Evolutionary conservation across 768 basidiomycete genomes (phyloP).

Genomic region (Boletus vinaceobasis): DNA sequence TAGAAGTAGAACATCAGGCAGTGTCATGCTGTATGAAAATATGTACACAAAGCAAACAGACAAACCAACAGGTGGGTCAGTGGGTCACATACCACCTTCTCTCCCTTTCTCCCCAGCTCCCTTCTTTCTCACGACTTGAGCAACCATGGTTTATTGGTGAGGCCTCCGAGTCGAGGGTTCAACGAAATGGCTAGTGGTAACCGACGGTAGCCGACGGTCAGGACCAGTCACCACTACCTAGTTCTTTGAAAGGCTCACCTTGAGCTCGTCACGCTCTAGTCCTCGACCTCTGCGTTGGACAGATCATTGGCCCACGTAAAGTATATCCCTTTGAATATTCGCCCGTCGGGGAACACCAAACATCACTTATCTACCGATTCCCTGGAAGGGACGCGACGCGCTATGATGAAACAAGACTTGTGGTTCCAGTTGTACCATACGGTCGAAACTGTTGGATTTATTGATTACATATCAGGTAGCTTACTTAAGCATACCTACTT

Average conservation of each 20-base stretch:
- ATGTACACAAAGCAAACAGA: slow-evolving; percentile 1
- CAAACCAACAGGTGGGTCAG: neutral
- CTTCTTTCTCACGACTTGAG: slow-evolving; percentile 40
- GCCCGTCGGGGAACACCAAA: neutral
- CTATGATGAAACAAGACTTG: no score
- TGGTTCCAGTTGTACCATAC: slow-evolving; percentile 27
- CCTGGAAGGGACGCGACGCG: no score
- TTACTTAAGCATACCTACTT: no score
- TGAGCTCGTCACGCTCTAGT: slow-evolving; percentile 98
- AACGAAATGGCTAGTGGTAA: slow-evolving; percentile 20
- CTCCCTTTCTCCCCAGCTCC: neutral
- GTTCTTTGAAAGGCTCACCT: slow-evolving; percentile 45
- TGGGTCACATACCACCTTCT: neutral
- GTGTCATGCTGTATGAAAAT: neutral
- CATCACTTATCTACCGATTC: neutral
- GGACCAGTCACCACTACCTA: no score
- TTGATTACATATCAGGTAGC: no score
- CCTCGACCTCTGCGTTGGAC: slow-evolving; percentile 54
- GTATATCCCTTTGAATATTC: neutral
- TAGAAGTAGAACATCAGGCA: neutral
- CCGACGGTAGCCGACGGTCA: slow-evolving; percentile 55
- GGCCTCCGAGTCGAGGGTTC: slow-evolving; percentile 5
- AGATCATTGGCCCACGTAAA: no score
- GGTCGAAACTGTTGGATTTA: no score
- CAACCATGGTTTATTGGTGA: slow-evolving; percentile 75